Evolutionary conservation across 345 rosid genomes (phyloP).

Genomic region (Litchi chinensis): DNA sequence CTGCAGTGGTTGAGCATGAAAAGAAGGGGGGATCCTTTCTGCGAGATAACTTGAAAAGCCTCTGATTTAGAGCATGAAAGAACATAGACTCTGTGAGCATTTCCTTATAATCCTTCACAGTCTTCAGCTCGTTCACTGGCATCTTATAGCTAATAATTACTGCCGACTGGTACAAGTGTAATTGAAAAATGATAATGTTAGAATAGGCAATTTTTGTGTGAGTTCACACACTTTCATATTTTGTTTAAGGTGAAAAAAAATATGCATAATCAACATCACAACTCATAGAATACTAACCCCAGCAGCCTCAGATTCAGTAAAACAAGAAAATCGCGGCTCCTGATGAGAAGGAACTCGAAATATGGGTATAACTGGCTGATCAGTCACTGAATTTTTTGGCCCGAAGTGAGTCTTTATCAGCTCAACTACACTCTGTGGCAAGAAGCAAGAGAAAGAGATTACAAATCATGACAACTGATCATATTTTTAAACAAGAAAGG

Average conservation of each 20-base stretch:
- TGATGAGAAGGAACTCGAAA: conserved; percentile 78
- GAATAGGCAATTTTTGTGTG: conserved; percentile 3
- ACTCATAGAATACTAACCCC: conserved; percentile 60
- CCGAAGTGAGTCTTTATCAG: conserved; percentile 77
- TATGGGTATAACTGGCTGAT: conserved; percentile 51
- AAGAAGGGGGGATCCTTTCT: conserved; percentile 81
- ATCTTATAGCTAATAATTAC: conserved; percentile 89
- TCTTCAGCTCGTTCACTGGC: conserved; percentile 67
- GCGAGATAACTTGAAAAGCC: conserved; percentile 82
- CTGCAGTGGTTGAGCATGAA: conserved; percentile 88
- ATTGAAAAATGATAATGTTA: conserved; percentile 22
- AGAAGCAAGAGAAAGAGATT: conserved; percentile 14
- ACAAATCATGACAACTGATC: conserved; percentile 13
- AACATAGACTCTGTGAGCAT: conserved; percentile 87
- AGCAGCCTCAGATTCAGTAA: conserved; percentile 87
- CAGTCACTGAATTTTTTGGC: conserved; percentile 47
- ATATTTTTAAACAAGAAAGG: not conserved
- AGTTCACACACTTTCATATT: not conserved
- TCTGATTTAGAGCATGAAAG: conserved; percentile 76
- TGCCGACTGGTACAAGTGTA: conserved; percentile 64
- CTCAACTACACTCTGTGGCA: conserved; percentile 71
- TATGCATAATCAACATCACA: conserved; percentile 14
- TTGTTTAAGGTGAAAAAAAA: not conserved
- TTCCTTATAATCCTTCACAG: conserved; percentile 74
- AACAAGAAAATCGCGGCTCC: conserved; percentile 79